Base-by-base conservation (phyloP, 331 rosid genomes). In the Acacia concinna region DNA sequence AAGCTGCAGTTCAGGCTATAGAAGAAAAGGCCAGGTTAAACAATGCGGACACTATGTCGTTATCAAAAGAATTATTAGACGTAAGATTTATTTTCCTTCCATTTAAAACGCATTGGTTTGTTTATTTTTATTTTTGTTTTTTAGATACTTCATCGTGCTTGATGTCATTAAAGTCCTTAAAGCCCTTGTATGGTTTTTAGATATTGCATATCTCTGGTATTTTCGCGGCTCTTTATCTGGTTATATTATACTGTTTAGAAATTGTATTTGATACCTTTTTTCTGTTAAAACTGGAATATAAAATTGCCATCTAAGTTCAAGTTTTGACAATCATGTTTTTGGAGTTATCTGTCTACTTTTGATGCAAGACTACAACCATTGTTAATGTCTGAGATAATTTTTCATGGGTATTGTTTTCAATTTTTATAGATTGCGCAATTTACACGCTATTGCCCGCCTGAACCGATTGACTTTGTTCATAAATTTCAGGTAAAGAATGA, bases 11-110 rank as follows among this genome's bases (percentile, higher is more conserved):
- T 83, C 85, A 84, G 84, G 87, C 90, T 74, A 84, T 90, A 68
- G 94, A 89, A 85, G 92, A 90, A 78, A 87, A 85, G 77, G 71
- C 88, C 73, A 85, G 71, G 81, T 70, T 84, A 79, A 88, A 89
- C 75, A 81, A 82, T 35, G 60, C n/a, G 75, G 86, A 89, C 68
- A 82, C 81, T 66, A 51, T 77, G 47, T 87, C 90, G 60, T 71
- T 87, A 71, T 87, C 98, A 52, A 75, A 81, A 71, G 89, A 86
- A 78, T 86, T 90, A 56, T 84, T 81, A 14, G 89, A 87, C 86
- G 99, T 95, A 82, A 84, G 87, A 35, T 71, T 73, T 74, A 47
- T 65, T 13, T 23, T 76, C 71, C 25, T 44, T 23, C 73, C 68
- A 71, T 75, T 78, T 75, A 17, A 9, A 30, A 78, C 37, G 77